Conservation (phyloP, 129 eudicot genomes). For the Helianthus tuberosus region DNA sequence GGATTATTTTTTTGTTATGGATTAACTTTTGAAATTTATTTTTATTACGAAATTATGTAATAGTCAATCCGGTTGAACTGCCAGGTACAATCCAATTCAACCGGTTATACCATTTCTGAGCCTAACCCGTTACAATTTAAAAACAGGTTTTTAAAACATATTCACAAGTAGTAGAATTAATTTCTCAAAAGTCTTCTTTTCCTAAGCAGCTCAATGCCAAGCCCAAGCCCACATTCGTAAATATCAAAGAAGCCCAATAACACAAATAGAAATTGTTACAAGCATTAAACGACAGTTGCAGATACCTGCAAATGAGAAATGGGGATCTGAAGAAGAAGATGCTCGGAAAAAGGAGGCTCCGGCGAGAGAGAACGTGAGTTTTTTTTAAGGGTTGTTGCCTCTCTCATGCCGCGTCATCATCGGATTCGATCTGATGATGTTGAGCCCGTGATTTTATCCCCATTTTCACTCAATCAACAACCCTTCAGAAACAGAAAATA, state of each 20-base stretch:
- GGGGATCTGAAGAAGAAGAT: conserved; percentile 17
- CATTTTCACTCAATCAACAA: background rate
- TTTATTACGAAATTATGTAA: too few species aligned
- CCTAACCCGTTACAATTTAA: too few species aligned
- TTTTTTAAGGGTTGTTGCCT: conserved; percentile 9
- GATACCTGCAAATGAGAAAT: background rate
- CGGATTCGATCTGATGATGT: background rate
- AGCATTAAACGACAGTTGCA: background rate
- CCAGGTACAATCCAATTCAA: too few species aligned
- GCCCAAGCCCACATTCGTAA: background rate
- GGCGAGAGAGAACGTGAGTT: conserved; percentile 21
- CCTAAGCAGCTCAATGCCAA: too few species aligned
- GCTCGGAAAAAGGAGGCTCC: conserved; percentile 12
- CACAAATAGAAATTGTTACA: background rate
- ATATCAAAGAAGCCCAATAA: background rate
- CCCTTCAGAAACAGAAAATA: background rate
- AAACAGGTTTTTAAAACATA: too few species aligned
- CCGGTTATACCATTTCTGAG: too few species aligned
- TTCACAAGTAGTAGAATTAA: too few species aligned
- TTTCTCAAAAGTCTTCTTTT: too few species aligned
- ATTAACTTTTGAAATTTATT: too few species aligned
- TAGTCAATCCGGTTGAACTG: too few species aligned
- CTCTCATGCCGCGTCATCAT: too few species aligned
- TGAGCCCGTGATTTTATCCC: conserved; percentile 4
- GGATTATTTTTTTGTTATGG: too few species aligned